A percentile compares a stretch with the other conserved stretches of the same genome.
These are phyloP conservation scores for Hyphopichia khmerensis DNA, from an alignment of 1,139 yeast species.

Conservation along the genomic window DNA sequence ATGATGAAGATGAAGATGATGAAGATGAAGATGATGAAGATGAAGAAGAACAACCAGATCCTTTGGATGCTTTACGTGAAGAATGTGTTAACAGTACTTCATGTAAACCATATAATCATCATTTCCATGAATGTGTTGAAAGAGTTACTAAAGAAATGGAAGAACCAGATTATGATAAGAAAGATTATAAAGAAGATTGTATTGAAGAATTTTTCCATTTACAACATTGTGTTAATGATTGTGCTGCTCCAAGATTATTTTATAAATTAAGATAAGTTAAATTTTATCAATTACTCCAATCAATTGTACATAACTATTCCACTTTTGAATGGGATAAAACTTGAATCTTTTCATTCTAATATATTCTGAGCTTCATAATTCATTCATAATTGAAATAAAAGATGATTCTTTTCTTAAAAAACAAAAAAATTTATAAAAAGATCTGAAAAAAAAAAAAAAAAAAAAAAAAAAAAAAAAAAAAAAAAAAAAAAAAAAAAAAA, in stretches of 20 bases:
- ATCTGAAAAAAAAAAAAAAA: too few species aligned
- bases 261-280: constrained; percentile 70
- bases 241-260: constrained; percentile 91
- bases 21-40: constrained; percentile 78
- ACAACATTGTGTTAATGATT: constrained; percentile 88
- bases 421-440: background rate
- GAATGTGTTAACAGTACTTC: constrained; percentile 67
- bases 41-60: constrained; percentile 72
- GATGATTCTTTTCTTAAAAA: background rate
- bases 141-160: constrained; percentile 87
- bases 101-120: constrained; percentile 79
- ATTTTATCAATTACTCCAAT: background rate
- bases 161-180: constrained; percentile 77
- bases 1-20: constrained; percentile 66
- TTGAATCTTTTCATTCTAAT: background rate
- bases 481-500: too few species aligned
- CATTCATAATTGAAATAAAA: too few species aligned
- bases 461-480: too few species aligned
- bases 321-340: background rate
- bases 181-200: constrained; percentile 92
- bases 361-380: background rate
- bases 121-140: constrained; percentile 91
- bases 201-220: constrained; percentile 97
- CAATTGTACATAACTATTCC: background rate
- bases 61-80: constrained; percentile 62